phyloP scores from a whole-genome alignment of 1,139 yeast genomes.

The Zygosaccharomyces pseudobailii region DNA sequence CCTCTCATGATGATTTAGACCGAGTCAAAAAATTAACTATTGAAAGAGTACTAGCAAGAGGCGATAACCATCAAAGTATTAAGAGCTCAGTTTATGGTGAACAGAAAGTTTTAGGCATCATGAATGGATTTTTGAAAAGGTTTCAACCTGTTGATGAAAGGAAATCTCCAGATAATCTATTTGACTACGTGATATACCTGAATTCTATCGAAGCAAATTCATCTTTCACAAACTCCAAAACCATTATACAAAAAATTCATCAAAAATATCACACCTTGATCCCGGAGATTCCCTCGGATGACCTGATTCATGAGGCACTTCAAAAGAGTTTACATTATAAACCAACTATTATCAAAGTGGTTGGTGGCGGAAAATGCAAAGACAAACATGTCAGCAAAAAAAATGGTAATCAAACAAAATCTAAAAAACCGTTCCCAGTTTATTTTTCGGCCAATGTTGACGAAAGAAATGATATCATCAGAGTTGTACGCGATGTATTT shows the following conservation, averaged over 20 bases:
- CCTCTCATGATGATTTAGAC: conserved; percentile 38
- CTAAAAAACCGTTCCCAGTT: conserved; percentile 32
- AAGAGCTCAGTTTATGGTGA: conserved; percentile 47
- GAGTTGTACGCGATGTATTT: conserved; percentile 11
- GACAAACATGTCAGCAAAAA: conserved; percentile 13
- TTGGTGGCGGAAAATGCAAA: conserved; percentile 25
- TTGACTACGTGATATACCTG: conserved; percentile 61
- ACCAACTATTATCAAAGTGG: conserved; percentile 46
- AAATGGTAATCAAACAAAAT: conserved; percentile 5
- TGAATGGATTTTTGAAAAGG: conserved; percentile 68
- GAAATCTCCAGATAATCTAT: conserved; percentile 57
- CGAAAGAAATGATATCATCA: conserved; percentile 14
- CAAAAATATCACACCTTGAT: conserved; percentile 47
- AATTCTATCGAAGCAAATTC: conserved; percentile 43
- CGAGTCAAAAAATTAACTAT: conserved; percentile 44
- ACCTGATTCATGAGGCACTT: conserved; percentile 42
- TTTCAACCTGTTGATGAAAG: conserved; percentile 54
- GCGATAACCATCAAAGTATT: conserved; percentile 88
- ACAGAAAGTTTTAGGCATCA: conserved; percentile 50
- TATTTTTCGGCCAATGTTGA: conserved; percentile 39
- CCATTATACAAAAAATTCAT: conserved; percentile 40
- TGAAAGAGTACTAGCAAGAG: conserved; percentile 60
- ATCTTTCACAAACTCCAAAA: conserved; percentile 49
- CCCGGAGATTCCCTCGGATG: conserved; percentile 41
- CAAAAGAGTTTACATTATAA: conserved; percentile 46